Base-by-base conservation (phyloP, 305 asterid species). In the Fraxinus floribunda region DNA sequence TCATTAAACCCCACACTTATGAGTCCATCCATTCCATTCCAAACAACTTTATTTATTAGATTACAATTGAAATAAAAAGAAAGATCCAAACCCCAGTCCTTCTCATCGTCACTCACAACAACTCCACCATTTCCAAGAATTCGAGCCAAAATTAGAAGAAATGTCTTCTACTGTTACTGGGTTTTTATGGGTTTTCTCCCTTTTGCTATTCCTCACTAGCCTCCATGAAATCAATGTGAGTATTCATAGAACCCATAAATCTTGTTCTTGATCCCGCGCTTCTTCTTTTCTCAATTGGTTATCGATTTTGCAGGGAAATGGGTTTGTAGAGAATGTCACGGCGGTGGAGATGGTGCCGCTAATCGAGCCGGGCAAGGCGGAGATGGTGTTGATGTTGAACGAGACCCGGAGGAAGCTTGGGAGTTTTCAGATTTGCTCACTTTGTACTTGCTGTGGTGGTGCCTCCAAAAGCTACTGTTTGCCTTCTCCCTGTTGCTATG, bases 401-500 rank as follows among this genome's bases (percentile, higher is more conserved):
- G 95, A 89, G 52, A 89, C 88, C 82, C 83, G 98, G 82, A 91
- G 99, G 76, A 90, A 91, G 81, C 91, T 95, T 68, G 89, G 91
- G 44, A 89, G 97, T 84, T 94, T 92, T 82, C 93, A 90, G 94
- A 84, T 93, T 85, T 94, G 97, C 80, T 83, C 97, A 13, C 32
- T 92, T 22, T 94, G 98, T 90, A 91, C 97, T 86, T 94, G 98
- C 84, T 94, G 98, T 85, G 95, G 91, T 13, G 93, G 94, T 46
- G 94, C 84, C 46, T 83, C 81, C 76, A 89, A 84, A 78, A 85
- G 86, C 83, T 93, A 87, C 86, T 96, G 99, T 68, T 32, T 93
- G 85, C 95, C 97, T 35, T 86, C 98, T 38, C 97, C 99, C 52
- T 96, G 99, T 87, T 96, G 99, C 91, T 96, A 96, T 84, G 97